These are phyloP conservation scores for Tardiomyces digboiensis DNA, from an alignment of 1,139 yeast genomes.

Conservation along the genomic window DNA sequence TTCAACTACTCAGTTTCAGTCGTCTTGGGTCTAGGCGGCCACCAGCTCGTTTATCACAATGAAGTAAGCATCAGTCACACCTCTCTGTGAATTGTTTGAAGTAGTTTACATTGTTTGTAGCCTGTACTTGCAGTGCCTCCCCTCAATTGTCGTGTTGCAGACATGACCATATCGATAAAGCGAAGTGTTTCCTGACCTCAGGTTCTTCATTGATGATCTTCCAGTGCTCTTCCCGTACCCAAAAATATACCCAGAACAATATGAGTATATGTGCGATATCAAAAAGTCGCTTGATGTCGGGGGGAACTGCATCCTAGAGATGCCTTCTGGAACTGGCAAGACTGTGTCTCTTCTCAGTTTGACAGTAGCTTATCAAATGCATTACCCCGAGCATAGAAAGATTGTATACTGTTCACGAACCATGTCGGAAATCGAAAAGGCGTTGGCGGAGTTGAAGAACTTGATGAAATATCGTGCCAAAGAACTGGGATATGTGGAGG, in stretches of 20 bases:
- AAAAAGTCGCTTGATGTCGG: conserved; percentile 92
- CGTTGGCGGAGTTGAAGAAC: conserved; percentile 83
- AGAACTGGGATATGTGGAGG: conserved; percentile 74
- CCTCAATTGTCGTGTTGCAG: no score
- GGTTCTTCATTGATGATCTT: conserved; percentile 83
- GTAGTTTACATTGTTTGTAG: no score
- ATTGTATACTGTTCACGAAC: conserved; percentile 98
- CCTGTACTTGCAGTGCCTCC: no score
- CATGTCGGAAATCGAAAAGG: conserved; percentile 98
- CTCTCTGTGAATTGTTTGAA: no score
- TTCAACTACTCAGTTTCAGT: not conserved
- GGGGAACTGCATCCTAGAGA: conserved; percentile 94
- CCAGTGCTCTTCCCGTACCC: conserved; percentile 98
- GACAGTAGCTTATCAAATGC: conserved; percentile 93
- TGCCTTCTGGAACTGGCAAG: conserved; percentile 99
- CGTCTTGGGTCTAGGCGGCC: not conserved
- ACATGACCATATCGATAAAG: no score
- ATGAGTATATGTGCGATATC: conserved; percentile 94
- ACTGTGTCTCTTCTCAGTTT: conserved; percentile 85
- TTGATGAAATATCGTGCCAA: conserved; percentile 79
- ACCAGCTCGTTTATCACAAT: not conserved
- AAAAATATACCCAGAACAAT: conserved; percentile 94
- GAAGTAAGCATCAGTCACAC: no score
- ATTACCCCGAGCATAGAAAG: conserved; percentile 90
- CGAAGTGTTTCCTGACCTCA: conserved; percentile 2